Percentiles rank a stretch among this genome's conserved stretches.
phyloP scores from a whole-genome alignment of 108 stramenopile genomes.

The Nitzschia palea region DNA sequence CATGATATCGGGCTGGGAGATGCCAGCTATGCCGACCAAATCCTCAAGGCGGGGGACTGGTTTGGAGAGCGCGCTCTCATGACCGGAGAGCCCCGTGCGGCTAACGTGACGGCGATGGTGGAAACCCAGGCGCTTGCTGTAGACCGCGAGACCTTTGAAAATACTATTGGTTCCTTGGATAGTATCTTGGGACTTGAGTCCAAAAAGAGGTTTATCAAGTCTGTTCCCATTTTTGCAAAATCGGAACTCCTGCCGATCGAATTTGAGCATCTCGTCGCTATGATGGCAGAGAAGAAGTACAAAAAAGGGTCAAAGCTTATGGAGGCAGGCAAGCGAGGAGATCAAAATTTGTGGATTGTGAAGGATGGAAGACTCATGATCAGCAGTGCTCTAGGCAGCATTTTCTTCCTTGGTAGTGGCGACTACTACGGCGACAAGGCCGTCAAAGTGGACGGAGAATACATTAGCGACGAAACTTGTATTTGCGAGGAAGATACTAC shows the following conservation, averaged over 20 bases:
- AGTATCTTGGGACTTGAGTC: conserved; percentile 46
- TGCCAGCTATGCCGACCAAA: conserved; percentile 75
- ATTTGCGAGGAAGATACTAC: conserved; percentile 55
- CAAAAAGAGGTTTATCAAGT: conserved; percentile 56
- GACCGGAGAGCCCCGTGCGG: conserved; percentile 89
- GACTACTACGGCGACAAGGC: conserved; percentile 80
- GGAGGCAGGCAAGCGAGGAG: conserved; percentile 61
- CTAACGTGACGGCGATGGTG: conserved; percentile 75
- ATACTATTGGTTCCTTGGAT: conserved; percentile 61
- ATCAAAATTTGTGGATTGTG: conserved; percentile 44
- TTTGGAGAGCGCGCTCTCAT: conserved; percentile 90
- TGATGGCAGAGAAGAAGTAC: conserved; percentile 57
- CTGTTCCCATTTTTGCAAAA: conserved; percentile 71
- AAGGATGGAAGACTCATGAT: conserved; percentile 49
- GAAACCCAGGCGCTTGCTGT: conserved; percentile 68
- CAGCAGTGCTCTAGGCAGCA: conserved; percentile 25
- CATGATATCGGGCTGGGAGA: conserved; percentile 81
- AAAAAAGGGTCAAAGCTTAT: conserved; percentile 58
- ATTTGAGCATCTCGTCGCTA: conserved; percentile 49
- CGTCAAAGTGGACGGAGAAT: conserved; percentile 40
- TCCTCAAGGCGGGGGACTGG: conserved; percentile 75
- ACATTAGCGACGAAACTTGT: conserved; percentile 43
- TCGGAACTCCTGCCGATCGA: conserved; percentile 63
- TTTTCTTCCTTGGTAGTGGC: conserved; percentile 42
- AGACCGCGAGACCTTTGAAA: conserved; percentile 62